Evolutionary conservation across 371 early-diverging fungal genomes (phyloP), one percentile per base, ranked within the genome.

Genomic region (Coemansia sp.): DNA sequence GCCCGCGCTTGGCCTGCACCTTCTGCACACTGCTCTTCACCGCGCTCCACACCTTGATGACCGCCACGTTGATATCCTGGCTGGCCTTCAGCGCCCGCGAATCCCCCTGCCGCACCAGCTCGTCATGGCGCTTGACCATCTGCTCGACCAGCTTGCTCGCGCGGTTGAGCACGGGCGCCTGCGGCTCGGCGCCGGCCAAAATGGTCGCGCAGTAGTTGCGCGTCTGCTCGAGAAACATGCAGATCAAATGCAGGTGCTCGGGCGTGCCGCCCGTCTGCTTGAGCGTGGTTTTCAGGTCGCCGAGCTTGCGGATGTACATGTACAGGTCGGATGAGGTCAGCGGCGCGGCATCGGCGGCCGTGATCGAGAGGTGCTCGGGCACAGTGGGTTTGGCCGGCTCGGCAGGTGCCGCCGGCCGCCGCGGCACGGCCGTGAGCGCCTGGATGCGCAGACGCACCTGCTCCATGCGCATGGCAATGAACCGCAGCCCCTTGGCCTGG

Each of bases 171-270:
- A 14, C 31, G 14, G 35, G 57, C 2, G 33, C 9, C 10, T 9
- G 9, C 2, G 20, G 33, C 16, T 14, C 35, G 6, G n/a, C 2
- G 9, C 31, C 41, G 3, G 35, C 45, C 43, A 57, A 6, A 9
- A 33, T 20, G 8, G 14, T 35, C 16, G 38, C 57, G 20, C 33
- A 14, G 33, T 33, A 57, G 35, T 45, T 45, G 20, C 57, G 47
- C 35, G 45, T 34, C 57, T 57, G 45, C 45, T 57, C 57, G 20
- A 57, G 33, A 7, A 16, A 31, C 11, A n/a, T 16, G 10, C 35
- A 34, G 16, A 42, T 1, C 14, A 45, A 14, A 14, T 47, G 57
- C 43, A 34, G 14, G 12, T 43, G 14, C 35, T 45, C n/a, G 4
- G 11, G 16, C 14, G n/a, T 31, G 35, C 11, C 4, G 1, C 8